Conservation (phyloP, 2,329 filamentous ascomycete species). For the Colletotrichum sp. region DNA sequence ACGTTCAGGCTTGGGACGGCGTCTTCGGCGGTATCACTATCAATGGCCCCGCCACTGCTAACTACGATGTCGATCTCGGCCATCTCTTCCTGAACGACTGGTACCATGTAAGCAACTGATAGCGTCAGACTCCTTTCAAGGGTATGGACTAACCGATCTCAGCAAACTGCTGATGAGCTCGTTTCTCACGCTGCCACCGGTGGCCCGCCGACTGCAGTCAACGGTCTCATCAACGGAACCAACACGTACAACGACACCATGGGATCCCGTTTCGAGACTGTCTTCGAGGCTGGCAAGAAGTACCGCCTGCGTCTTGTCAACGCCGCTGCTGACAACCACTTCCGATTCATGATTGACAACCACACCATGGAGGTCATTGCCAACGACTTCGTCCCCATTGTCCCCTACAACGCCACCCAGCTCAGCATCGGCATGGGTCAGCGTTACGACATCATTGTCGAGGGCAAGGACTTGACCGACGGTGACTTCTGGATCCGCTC, state of each 20-base stretch:
- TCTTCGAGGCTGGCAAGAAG: slow-evolving; percentile 43
- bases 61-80: slow-evolving; percentile 70
- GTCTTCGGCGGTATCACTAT: slow-evolving; percentile 66
- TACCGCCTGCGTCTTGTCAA: slow-evolving; percentile 56
- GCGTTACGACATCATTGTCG: slow-evolving; percentile 22
- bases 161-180: slow-evolving; percentile 41
- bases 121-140: rapidly evolving
- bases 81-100: slow-evolving; percentile 64
- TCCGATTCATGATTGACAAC: slow-evolving; percentile 58
- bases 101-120: slow-evolving; percentile 40
- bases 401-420: slow-evolving; percentile 55
- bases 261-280: slow-evolving; percentile 39
- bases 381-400: slow-evolving; percentile 62
- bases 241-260: slow-evolving; percentile 38
- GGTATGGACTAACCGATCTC: background rate
- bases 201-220: slow-evolving; percentile 45
- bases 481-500: slow-evolving; percentile 27
- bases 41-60: slow-evolving; percentile 60
- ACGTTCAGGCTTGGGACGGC: slow-evolving; percentile 55
- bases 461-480: slow-evolving; percentile 19
- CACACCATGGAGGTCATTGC: slow-evolving; percentile 64
- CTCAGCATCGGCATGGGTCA: slow-evolving; percentile 55
- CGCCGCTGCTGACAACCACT: slow-evolving; percentile 45
- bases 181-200: slow-evolving; percentile 28
- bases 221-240: slow-evolving; percentile 50